Conservation (phyloP, 1,139 yeast species). For the Zygosaccharomyces pseudobailii region DNA sequence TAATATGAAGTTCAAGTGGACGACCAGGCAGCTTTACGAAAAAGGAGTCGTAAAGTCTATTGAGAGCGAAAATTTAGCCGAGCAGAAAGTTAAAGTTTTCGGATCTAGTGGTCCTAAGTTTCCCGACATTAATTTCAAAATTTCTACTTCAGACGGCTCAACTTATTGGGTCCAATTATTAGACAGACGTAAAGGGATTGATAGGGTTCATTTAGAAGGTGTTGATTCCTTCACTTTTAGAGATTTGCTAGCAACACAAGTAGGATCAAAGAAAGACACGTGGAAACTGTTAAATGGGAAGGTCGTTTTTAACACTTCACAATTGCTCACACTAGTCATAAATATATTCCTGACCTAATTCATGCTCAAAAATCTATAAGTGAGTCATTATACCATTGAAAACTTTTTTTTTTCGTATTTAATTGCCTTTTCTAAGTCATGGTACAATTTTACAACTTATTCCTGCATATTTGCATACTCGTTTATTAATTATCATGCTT, state of each 20-base stretch:
- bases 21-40: conserved; percentile 71
- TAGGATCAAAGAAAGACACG: conserved; percentile 17
- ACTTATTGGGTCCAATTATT: conserved; percentile 28
- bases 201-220: conserved; percentile 19
- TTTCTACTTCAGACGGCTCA: conserved; percentile 58
- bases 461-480: neutral
- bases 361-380: neutral
- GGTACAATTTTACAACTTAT: neutral
- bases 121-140: conserved; percentile 63
- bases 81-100: conserved; percentile 38
- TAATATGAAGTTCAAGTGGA: conserved; percentile 45
- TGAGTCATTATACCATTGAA: neutral
- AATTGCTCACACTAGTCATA: conserved; percentile 23
- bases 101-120: conserved; percentile 47
- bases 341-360: conserved; percentile 18
- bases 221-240: conserved; percentile 28
- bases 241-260: conserved; percentile 24
- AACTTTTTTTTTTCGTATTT: neutral
- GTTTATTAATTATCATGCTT: neutral
- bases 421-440: no score
- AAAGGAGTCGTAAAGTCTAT: conserved; percentile 62
- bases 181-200: conserved; percentile 28
- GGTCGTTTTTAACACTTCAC: conserved; percentile 21
- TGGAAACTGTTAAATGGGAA: conserved; percentile 22
- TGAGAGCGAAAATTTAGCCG: conserved; percentile 44